Base-by-base conservation (phyloP, 176 grass and related monocot genomes). In the Thinopyrum elongatum region DNA sequence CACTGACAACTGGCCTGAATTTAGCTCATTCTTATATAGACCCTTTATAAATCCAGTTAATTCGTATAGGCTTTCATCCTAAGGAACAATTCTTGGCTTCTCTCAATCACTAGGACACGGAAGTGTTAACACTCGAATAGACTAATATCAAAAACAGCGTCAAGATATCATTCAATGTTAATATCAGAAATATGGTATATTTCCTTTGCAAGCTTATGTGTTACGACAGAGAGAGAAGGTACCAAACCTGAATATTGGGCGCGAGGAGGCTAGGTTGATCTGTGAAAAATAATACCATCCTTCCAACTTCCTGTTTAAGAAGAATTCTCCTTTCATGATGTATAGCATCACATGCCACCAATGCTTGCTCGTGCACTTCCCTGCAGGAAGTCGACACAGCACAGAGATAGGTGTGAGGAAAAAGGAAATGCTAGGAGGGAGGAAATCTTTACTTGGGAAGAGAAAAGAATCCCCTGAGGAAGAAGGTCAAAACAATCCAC, bases 241-340 rank as follows among this genome's bases (percentile, higher is more conserved):
- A 91, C 12, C 42, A 49, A 87, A 98, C 96, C 93, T 98, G 96
- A 69, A 98, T 95, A 89, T 98, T 98, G 35, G 96, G 96, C 17
- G 96, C 96, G 60, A 98, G 80, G 72, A 98, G 91, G 88, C 96
- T 98, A 89, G 96, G 96, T 87, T 98, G 96, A 87, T 98, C 96
- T 58, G 93, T 91, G 66, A 98, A 98, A 91, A 98, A 98, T 44
- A 95, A 89, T 88, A 98, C 96, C 96, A 98, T 98, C 65, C 96
- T 88, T 86, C 91, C 91, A 91, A 98, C 90, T 85, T 98, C 96
- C 72, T 98, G 96, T 71, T 98, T 98, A 68, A 98, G 89, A 73
- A 98, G 84, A 92, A 95, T 98, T 86, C 96, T 92, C 84, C 96
- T 94, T 92, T 98, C 96, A 78, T 90, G 93, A 76, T 98, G 96